Conservation (phyloP, 768 basidiomycete genomes). For the Leccinum rimulosum region DNA sequence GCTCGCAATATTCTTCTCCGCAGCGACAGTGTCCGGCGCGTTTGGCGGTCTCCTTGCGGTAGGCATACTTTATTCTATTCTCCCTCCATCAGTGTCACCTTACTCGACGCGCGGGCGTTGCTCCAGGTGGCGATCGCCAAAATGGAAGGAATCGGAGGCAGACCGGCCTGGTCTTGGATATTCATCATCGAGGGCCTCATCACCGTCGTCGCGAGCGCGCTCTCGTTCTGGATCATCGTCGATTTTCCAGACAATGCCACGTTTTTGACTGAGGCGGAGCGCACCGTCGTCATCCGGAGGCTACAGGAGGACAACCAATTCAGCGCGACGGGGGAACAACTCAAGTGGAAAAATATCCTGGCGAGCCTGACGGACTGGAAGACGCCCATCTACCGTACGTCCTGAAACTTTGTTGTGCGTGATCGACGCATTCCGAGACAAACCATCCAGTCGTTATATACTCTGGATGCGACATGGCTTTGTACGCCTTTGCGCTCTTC, state of each 20-base stretch:
- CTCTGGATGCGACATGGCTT: conserved; percentile 55
- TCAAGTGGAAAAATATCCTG: conserved; percentile 56
- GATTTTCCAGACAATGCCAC: conserved; percentile 83
- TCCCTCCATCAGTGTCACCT: background rate
- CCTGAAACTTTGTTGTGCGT: background rate
- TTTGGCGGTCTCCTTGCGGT: conserved; percentile 77
- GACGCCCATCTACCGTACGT: background rate
- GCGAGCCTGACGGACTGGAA: conserved; percentile 63
- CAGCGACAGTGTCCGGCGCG: conserved; percentile 77
- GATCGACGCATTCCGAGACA: background rate
- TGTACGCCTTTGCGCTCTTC: conserved; percentile 81
- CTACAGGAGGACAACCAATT: conserved; percentile 67
- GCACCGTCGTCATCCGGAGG: conserved; percentile 63
- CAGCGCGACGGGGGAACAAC: conserved; percentile 67
- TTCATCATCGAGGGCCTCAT: conserved; percentile 72
- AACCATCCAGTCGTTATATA: conserved; percentile 51
- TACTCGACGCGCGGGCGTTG: background rate
- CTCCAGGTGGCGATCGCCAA: conserved; percentile 58
- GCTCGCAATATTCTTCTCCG: conserved; percentile 69
- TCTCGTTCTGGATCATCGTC: conserved; percentile 75
- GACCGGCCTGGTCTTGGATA: conserved; percentile 68
- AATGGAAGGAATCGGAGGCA: conserved; percentile 68
- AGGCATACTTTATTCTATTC: conserved; percentile 7
- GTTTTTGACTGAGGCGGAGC: conserved; percentile 68
- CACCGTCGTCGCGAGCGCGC: conserved; percentile 60